These are phyloP conservation scores for Funneliformis geosporum DNA, from an alignment of 192 early-diverging fungal species.

Conservation along the genomic window DNA sequence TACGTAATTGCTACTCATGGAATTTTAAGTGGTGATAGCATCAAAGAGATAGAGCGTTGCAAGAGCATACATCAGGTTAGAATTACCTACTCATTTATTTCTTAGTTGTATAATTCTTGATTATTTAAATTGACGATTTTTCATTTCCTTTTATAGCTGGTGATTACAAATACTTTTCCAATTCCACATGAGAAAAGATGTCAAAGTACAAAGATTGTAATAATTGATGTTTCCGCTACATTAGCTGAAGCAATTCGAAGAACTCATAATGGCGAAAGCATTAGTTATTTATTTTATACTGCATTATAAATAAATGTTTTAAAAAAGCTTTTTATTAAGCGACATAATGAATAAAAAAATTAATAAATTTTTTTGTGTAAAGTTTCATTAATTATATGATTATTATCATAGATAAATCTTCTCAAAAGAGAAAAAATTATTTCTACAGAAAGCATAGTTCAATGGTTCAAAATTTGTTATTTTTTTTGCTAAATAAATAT, in stretches of 20 bases:
- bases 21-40: conserved; percentile 84
- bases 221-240: conserved; percentile 89
- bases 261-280: conserved; percentile 92
- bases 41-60: conserved; percentile 83
- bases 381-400: no score
- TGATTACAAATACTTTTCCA: conserved; percentile 93
- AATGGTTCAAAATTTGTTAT: no score
- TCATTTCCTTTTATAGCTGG: conserved; percentile 39
- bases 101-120: background rate
- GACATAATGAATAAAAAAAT: no score
- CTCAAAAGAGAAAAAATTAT: no score
- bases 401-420: no score
- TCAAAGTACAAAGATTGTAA: conserved; percentile 72
- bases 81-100: no score
- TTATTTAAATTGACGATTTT: background rate
- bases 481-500: no score
- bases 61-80: conserved; percentile 71
- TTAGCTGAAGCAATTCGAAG: conserved; percentile 77
- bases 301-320: conserved; percentile 10
- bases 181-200: conserved; percentile 66
- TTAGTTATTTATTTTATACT: conserved; percentile 80
- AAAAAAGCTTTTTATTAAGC: no score
- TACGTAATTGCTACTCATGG: conserved; percentile 95
- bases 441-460: no score
- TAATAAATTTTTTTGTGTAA: no score